Evolutionary conservation across 2,329 filamentous ascomycete genomes (phyloP), one percentile per base, ranked within the genome.

Genomic region (Reticulascus tulasneorum): DNA sequence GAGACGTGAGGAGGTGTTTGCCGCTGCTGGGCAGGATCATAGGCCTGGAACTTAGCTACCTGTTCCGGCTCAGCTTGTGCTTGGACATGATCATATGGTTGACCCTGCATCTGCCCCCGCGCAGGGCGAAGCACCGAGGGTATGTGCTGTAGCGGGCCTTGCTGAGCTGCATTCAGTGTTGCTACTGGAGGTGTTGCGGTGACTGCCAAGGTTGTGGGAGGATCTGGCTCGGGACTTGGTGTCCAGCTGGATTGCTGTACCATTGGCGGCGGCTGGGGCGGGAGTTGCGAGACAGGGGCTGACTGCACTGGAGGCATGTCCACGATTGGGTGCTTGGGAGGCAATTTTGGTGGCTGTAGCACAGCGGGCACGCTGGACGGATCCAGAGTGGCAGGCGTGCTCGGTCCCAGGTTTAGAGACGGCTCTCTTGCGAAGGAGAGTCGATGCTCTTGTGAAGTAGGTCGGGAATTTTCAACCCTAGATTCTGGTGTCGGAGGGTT

Each of bases 41-140:
- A n/a, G n/a, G n/a, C n/a, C n/a, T n/a, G n/a, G n/a, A n/a, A n/a
- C n/a, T n/a, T n/a, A n/a, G n/a, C n/a, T n/a, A n/a, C n/a, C n/a
- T n/a, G n/a, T n/a, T n/a, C n/a, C n/a, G n/a, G n/a, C n/a, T n/a
- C n/a, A n/a, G n/a, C n/a, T n/a, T n/a, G n/a, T n/a, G n/a, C n/a
- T n/a, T n/a, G n/a, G n/a, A n/a, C n/a, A n/a, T n/a, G n/a, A n/a
- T 35, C 22, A 13, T n/a, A 33, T 5, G 28, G 12, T 19, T 15
- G 17, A 15, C 18, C 35, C 9, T 24, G 33, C 3, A 23, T 35
- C 10, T 38, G 50, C 1, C 48, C 54, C 7, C 47, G 47, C 4
- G 51, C 56, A 11, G 56, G 52, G 27, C 54, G 51, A 8, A 60
- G 44, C 12, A 58, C 48, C 0, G 58, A 55, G 1, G 53, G 56